A percentile compares a stretch with the other conserved stretches of the same genome.
These are phyloP conservation scores for Phytophthora capsici DNA, from an alignment of 352 stramenopile species.

Conservation along the genomic window DNA sequence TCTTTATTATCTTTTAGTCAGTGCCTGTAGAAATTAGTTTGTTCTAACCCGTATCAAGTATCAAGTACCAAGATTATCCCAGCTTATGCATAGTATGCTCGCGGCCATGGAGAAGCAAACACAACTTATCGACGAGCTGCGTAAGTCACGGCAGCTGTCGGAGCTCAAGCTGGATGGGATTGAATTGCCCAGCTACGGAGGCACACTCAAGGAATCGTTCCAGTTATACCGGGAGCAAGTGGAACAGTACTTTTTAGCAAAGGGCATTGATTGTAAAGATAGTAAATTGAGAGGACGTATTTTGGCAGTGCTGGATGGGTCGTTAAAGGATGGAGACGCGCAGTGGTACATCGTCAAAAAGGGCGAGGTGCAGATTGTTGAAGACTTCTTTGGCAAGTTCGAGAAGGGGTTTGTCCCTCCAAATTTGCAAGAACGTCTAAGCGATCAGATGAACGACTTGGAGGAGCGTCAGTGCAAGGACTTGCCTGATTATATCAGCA, in stretches of 20 bases:
- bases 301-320: slow-evolving; percentile 9
- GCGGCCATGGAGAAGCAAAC: too few species aligned
- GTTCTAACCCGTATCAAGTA: too few species aligned
- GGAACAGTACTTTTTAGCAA: slow-evolving; percentile 22
- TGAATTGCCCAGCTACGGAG: background rate
- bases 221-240: slow-evolving; percentile 12
- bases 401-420: slow-evolving; percentile 12
- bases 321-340: slow-evolving; percentile 15
- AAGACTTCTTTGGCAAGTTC: slow-evolving; percentile 19
- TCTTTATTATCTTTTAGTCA: too few species aligned
- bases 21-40: too few species aligned
- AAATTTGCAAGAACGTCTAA: slow-evolving; percentile 17
- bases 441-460: slow-evolving; percentile 14
- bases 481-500: slow-evolving; percentile 19
- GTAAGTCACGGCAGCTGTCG: too few species aligned
- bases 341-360: slow-evolving; percentile 24
- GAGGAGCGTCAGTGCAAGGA: slow-evolving; percentile 9
- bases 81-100: too few species aligned
- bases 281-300: slow-evolving; percentile 6
- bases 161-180: too few species aligned
- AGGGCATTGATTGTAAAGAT: slow-evolving; percentile 14
- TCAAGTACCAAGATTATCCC: too few species aligned
- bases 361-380: slow-evolving; percentile 10
- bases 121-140: too few species aligned
- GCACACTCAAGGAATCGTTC: background rate